A percentile compares a stretch with the other conserved stretches of the same genome.
Conservation (phyloP, 495 filamentous ascomycete genomes). For the Penicillium samsonianum region DNA sequence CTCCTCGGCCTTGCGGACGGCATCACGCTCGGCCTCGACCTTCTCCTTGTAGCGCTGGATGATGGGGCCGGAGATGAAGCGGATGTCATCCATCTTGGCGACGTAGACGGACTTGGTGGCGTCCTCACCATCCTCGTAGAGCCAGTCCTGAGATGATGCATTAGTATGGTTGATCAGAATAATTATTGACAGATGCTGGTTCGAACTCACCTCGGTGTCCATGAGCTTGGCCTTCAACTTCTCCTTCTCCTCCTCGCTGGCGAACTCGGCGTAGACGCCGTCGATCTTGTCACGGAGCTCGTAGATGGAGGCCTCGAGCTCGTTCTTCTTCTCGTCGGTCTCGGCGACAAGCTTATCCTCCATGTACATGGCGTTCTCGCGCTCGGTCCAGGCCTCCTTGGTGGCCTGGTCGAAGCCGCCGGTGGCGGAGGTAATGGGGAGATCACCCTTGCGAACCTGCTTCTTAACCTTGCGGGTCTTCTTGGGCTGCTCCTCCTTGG, state of each 20-base stretch:
- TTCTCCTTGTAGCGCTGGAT: slow-evolving; percentile 95
- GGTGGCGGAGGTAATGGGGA: slow-evolving; percentile 83
- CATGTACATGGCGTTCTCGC: slow-evolving; percentile 88
- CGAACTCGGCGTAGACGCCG: slow-evolving; percentile 83
- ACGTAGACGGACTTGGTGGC: slow-evolving; percentile 91
- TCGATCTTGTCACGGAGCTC: slow-evolving; percentile 92
- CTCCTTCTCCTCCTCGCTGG: slow-evolving; percentile 88
- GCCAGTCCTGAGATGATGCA: slow-evolving; percentile 72
- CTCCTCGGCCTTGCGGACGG: slow-evolving; percentile 71
- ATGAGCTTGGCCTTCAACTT: slow-evolving; percentile 80
- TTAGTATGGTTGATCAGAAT: slow-evolving; percentile 22
- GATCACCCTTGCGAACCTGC: slow-evolving; percentile 96
- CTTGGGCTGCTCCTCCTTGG: slow-evolving; percentile 71
- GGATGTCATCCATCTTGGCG: slow-evolving; percentile 94
- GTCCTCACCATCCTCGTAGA: slow-evolving; percentile 97
- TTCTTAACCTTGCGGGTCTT: slow-evolving; percentile 99
- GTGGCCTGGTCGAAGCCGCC: slow-evolving; percentile 68
- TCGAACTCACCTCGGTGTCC: slow-evolving; percentile 71
- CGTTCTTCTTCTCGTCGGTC: slow-evolving; percentile 99
- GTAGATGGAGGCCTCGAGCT: slow-evolving; percentile 96
- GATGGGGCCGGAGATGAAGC: slow-evolving; percentile 85
- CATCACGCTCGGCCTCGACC: slow-evolving; percentile 83
- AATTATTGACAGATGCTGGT: not conserved
- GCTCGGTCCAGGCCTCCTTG: slow-evolving; percentile 71
- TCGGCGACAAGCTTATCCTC: slow-evolving; percentile 98